Evolutionary conservation across 768 basidiomycete genomes (phyloP).

Genomic region (Rickenella mellea): DNA sequence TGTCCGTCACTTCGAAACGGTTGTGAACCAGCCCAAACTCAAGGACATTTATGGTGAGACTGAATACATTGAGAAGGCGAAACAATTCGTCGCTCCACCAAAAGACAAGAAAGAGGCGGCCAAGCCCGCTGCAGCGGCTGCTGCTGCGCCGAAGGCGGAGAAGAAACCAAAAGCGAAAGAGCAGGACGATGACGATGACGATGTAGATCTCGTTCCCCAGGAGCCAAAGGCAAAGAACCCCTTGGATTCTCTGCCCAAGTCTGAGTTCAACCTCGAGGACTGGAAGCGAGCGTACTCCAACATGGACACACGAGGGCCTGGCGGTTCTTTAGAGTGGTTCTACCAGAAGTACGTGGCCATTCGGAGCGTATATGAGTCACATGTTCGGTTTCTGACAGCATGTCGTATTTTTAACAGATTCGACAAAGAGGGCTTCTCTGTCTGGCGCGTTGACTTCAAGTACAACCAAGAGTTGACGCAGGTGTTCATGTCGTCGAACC

Average conservation of each 20-base stretch:
- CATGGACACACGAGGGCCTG: slow-evolving; percentile 85
- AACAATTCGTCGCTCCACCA: slow-evolving; percentile 61
- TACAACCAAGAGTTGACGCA: slow-evolving; percentile 90
- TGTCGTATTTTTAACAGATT: slow-evolving; percentile 37
- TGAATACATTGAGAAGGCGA: slow-evolving; percentile 56
- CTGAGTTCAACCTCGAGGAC: slow-evolving; percentile 83
- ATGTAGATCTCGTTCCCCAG: slow-evolving; percentile 59
- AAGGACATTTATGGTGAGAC: slow-evolving; percentile 55
- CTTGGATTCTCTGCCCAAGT: slow-evolving; percentile 83
- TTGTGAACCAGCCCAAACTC: slow-evolving; percentile 76
- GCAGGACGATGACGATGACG: slow-evolving; percentile 81
- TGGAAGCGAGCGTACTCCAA: slow-evolving; percentile 99
- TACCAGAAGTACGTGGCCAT: slow-evolving; percentile 87
- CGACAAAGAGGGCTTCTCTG: slow-evolving; percentile 82
- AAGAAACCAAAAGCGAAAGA: slow-evolving; percentile 57
- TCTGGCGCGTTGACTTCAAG: slow-evolving; percentile 93
- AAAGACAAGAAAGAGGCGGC: slow-evolving; percentile 61
- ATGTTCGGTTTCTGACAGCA: background rate
- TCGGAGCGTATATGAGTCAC: no score
- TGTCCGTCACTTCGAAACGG: slow-evolving; percentile 79
- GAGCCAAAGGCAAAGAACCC: slow-evolving; percentile 95
- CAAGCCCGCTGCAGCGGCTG: slow-evolving; percentile 15
- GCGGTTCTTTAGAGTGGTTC: slow-evolving; percentile 89
- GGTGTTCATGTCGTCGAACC: slow-evolving; percentile 92
- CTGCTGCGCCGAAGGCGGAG: slow-evolving; percentile 45